Base-by-base conservation (phyloP, 352 stramenopile genomes). In the Blastocystis sp. region DNA sequence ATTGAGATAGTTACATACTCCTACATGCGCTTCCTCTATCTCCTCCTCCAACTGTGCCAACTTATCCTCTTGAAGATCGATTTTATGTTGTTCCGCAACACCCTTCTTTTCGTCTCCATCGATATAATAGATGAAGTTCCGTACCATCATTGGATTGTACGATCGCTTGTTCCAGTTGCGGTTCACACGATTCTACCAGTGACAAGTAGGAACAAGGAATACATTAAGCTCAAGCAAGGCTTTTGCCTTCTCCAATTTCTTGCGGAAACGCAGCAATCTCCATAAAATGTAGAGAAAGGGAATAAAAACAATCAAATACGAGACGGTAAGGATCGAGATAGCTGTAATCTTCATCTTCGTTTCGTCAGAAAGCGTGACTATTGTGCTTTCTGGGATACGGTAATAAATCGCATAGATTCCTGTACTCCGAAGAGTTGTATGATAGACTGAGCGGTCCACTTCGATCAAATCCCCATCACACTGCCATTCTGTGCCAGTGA, bases 71-170 rank as follows among this genome's bases (percentile, higher is more conserved):
- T 85, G 73, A 39, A 69, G 30, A 50, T 37, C 5, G 39, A 85
- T 85, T 4, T 6, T 20, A 13, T 43, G 47, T 43, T 85, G 47
- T 43, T 66, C 47, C 45, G 53, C 68, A 30, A 56, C 8, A n/a
- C 73, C 47, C 50, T 85, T 81, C 47, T 64, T 85, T 43, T 85
- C 73, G 73, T 85, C 73, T 3, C 73, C 73, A 24, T 47, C 73
- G 2, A 85, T 53, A 37, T 66, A 85, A 30, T 85, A 64, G 2
- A 68, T 41, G 53, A 54, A 85, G 0, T 64, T 16, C 55, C 39
- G 26, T 55, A 45, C 63, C 11, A 62, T 50, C 73, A 85, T 54
- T n/a, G 73, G 73, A 43, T 85, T 85, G 20, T 34, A 85, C 20
- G 34, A 45, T 24, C 30, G 9, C 50, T 68, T 9, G 13, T 66